These are phyloP conservation scores for Pleurostoma richardsiae DNA, from an alignment of 2,329 filamentous ascomycete species.

Conservation along the genomic window DNA sequence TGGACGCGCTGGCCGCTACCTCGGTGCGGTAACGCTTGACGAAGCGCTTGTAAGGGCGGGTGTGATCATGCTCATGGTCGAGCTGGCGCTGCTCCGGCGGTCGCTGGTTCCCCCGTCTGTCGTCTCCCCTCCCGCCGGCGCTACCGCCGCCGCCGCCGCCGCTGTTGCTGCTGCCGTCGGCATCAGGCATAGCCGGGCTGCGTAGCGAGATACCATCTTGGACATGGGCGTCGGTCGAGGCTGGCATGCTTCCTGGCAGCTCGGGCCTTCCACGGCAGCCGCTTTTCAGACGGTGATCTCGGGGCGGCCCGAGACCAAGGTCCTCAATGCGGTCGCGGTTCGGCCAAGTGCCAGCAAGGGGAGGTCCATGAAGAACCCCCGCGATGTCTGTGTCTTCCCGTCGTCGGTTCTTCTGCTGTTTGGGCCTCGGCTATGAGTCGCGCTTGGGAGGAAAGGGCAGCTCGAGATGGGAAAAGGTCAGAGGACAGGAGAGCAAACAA, in stretches of 20 bases:
- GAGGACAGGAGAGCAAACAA: no score
- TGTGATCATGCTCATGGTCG: conserved; percentile 16
- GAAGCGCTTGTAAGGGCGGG: conserved; percentile 33
- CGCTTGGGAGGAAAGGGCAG: no score
- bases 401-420: no score
- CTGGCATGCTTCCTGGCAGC: conserved; percentile 28
- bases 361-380: conserved; percentile 30
- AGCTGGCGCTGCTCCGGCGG: conserved; percentile 14
- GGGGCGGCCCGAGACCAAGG: conserved; percentile 39
- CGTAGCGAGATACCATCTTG: conserved; percentile 35
- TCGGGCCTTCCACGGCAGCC: conserved; percentile 25
- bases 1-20: conserved; percentile 72
- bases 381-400: conserved; percentile 5
- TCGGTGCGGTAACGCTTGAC: conserved; percentile 76
- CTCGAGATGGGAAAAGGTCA: no score
- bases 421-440: no score
- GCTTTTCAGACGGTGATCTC: conserved; percentile 42
- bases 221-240: conserved; percentile 31
- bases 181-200: conserved; percentile 36
- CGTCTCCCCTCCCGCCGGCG: conserved; percentile 4
- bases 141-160: conserved; percentile 8
- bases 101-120: conserved; percentile 1
- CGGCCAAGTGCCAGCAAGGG: conserved; percentile 29
- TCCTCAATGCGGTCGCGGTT: conserved; percentile 59
- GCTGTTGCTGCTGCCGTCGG: conserved; percentile 14